Evolutionary conservation across 2,329 filamentous ascomycete genomes (phyloP).

Genomic region (Didymella exigua): DNA sequence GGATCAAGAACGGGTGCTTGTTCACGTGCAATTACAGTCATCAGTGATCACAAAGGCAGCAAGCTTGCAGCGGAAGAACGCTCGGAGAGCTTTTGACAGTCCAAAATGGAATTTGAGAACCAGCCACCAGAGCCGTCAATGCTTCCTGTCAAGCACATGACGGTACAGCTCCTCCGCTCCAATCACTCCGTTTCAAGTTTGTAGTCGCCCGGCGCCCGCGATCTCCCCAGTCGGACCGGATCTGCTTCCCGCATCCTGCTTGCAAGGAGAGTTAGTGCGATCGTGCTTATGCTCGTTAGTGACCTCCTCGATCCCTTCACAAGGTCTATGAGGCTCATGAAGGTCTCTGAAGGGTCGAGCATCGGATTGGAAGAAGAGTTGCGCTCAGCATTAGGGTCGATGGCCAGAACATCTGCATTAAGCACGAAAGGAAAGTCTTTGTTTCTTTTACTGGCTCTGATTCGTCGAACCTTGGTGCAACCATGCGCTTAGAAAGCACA

Average conservation of each 20-base stretch:
- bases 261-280: slow-evolving; percentile 13
- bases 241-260: slow-evolving; percentile 1
- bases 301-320: slow-evolving; percentile 5
- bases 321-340: slow-evolving; percentile 16
- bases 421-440: background rate
- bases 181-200: background rate
- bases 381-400: background rate
- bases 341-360: background rate
- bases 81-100: background rate
- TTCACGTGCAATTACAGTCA: background rate
- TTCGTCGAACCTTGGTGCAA: slow-evolving; percentile 13
- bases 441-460: slow-evolving; percentile 1
- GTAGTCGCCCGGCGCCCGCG: background rate
- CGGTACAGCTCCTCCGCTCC: background rate
- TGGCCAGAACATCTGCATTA: background rate
- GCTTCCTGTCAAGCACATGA: background rate
- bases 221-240: slow-evolving; percentile 12
- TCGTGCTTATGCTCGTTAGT: background rate
- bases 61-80: background rate
- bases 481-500: slow-evolving; percentile 3
- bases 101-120: too few species aligned
- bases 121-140: background rate
- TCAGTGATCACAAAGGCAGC: background rate
- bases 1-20: background rate
- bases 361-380: background rate